phyloP scores from a whole-genome alignment of 2,329 filamentous ascomycete genomes.

The Xylaria sp. region DNA sequence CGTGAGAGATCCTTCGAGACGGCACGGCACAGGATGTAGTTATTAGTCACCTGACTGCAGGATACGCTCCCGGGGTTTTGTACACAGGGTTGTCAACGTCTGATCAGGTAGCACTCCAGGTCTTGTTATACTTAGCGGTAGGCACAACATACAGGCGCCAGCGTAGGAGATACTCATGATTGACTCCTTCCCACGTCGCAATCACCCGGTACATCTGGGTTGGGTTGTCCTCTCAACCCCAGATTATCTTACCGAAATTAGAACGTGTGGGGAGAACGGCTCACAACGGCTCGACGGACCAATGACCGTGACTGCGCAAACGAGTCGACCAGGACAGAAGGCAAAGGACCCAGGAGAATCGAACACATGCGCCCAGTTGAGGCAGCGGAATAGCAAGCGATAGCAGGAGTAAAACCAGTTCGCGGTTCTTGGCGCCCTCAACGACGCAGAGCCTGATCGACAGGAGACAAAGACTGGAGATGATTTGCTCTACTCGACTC shows the following conservation, averaged over 20 bases:
- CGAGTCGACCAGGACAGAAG: conserved; percentile 12
- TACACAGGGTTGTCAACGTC: conserved; percentile 6
- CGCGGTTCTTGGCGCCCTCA: not conserved
- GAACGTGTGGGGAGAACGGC: conserved; percentile 34
- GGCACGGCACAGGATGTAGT: conserved; percentile 27
- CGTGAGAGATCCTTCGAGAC: conserved; percentile 22
- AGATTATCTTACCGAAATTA: conserved; percentile 32
- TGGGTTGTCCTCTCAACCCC: conserved; percentile 18
- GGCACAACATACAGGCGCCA: not conserved
- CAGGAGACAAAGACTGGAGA: not conserved
- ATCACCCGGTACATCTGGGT: conserved; percentile 7
- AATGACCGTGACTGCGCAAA: conserved; percentile 31
- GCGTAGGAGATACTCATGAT: not conserved
- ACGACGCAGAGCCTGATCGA: conserved; percentile 1
- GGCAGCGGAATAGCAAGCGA: conserved; percentile 1
- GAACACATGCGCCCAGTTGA: not conserved
- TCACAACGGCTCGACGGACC: conserved; percentile 22
- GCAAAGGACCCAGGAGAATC: not conserved
- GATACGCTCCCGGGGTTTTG: conserved; percentile 3
- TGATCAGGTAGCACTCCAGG: conserved; percentile 4
- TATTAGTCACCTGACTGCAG: conserved; percentile 14
- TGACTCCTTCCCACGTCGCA: not conserved
- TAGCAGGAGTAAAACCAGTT: conserved; percentile 3
- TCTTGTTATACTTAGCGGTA: conserved; percentile 1
- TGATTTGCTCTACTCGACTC: conserved; percentile 11